Conservation (phyloP, 2,329 filamentous ascomycete species). For the Stromatinia cepivora region DNA sequence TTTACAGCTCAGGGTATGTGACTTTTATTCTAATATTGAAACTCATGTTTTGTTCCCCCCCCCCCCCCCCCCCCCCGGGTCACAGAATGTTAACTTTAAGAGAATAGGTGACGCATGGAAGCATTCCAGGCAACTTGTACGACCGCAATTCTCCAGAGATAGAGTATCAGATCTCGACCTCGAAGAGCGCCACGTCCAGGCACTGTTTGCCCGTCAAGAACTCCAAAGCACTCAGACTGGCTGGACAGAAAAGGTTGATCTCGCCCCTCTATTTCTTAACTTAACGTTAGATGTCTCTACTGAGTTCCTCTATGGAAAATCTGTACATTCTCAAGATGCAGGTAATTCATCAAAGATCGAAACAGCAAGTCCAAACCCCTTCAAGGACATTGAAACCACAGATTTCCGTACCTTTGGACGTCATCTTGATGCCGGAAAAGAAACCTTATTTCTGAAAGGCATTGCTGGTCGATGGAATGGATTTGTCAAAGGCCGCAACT, state of each 20-base stretch:
- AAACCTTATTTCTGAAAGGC: constrained; percentile 9
- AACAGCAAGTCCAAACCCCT: constrained; percentile 24
- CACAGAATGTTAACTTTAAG: background rate
- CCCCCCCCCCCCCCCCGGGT: too few species aligned
- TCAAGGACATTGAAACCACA: background rate
- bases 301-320: constrained; percentile 61
- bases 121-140: constrained; percentile 44
- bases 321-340: constrained; percentile 34
- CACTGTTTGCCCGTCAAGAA: constrained; percentile 21
- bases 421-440: constrained; percentile 15
- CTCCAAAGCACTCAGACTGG: constrained; percentile 27
- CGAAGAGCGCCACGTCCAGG: constrained; percentile 46
- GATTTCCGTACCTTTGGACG: constrained; percentile 10
- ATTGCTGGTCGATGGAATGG: background rate
- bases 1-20: constrained; percentile 28
- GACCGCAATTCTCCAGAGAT: constrained; percentile 46
- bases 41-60: background rate
- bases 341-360: constrained; percentile 28
- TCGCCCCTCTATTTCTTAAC: constrained; percentile 63
- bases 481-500: constrained; percentile 4
- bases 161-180: constrained; percentile 49
- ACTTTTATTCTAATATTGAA: background rate
- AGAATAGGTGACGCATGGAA: constrained; percentile 36
- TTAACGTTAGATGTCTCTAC: constrained; percentile 67
- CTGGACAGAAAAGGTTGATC: constrained; percentile 52